Percentiles rank a stretch among this genome's conserved stretches.
phyloP scores from a whole-genome alignment of 1,284 basidiomycete species.

The Takashimella tepidaria region DNA sequence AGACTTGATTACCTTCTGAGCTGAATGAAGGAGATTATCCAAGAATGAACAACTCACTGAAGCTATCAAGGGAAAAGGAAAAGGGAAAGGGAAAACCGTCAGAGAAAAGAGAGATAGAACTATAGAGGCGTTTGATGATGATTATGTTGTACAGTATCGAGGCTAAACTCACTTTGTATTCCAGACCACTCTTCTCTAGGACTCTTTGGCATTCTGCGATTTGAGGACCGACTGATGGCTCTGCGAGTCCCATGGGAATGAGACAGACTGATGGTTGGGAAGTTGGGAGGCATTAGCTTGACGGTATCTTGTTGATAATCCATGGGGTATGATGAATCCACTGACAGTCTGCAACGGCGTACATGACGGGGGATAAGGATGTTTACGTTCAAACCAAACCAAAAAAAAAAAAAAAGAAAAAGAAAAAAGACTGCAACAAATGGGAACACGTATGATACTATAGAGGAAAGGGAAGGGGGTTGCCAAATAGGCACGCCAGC shows the following conservation, averaged over 20 bases:
- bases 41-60: slow-evolving; percentile 54
- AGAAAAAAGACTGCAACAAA: no score
- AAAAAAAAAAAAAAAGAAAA: no score
- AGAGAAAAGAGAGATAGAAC: background rate
- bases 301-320: background rate
- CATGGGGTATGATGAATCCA: background rate
- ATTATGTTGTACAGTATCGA: no score
- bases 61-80: slow-evolving; percentile 12
- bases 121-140: no score
- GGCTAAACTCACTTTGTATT: slow-evolving; percentile 69
- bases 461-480: no score
- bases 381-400: no score
- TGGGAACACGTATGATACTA: background rate
- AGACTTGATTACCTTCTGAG: no score
- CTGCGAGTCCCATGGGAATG: slow-evolving; percentile 46
- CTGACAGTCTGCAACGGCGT: slow-evolving; percentile 26
- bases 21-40: background rate
- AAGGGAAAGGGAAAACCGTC: background rate
- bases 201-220: slow-evolving; percentile 64
- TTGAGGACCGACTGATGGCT: slow-evolving; percentile 47
- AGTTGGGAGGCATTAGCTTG: no score
- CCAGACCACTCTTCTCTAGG: slow-evolving; percentile 72
- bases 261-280: slow-evolving; percentile 46
- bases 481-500: no score
- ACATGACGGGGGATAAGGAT: no score